These are phyloP conservation scores for Taiozyma sp. DNA, from an alignment of 1,139 yeast genomes.

Conservation along the genomic window DNA sequence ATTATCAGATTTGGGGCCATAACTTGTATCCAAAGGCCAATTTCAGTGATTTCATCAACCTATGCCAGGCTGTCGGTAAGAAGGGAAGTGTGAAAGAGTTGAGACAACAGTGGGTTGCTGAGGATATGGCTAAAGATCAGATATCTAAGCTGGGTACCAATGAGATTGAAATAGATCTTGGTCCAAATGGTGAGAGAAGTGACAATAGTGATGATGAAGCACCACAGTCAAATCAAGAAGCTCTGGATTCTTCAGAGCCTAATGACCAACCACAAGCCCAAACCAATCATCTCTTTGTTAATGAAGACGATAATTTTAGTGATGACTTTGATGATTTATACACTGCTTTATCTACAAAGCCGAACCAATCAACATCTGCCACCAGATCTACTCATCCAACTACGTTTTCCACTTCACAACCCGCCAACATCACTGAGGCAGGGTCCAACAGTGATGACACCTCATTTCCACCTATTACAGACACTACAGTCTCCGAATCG, in stretches of 20 bases:
- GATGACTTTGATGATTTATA: neutral
- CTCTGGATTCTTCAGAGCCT: neutral
- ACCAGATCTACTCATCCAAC: neutral
- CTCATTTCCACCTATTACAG: neutral
- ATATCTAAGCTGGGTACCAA: neutral
- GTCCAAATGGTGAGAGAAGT: neutral
- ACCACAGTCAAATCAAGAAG: neutral
- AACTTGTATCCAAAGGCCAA: conserved; percentile 74
- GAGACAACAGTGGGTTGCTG: conserved; percentile 14
- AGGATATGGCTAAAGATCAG: conserved; percentile 10
- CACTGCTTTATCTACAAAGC: neutral
- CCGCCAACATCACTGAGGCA: neutral
- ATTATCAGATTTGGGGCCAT: conserved; percentile 86
- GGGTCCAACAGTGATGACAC: neutral
- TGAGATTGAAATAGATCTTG: neutral
- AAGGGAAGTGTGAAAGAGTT: conserved; percentile 5
- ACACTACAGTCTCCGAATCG: neutral
- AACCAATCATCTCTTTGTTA: conserved; percentile 1
- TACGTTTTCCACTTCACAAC: neutral
- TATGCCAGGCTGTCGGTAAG: conserved; percentile 18
- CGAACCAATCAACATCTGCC: neutral
- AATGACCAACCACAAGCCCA: neutral
- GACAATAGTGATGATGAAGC: neutral
- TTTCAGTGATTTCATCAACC: conserved; percentile 51
- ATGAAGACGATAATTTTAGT: conserved; percentile 1